Evolutionary conservation across 257 asterid species (phyloP).

Genomic region (Dorcoceras hygrometricum): DNA sequence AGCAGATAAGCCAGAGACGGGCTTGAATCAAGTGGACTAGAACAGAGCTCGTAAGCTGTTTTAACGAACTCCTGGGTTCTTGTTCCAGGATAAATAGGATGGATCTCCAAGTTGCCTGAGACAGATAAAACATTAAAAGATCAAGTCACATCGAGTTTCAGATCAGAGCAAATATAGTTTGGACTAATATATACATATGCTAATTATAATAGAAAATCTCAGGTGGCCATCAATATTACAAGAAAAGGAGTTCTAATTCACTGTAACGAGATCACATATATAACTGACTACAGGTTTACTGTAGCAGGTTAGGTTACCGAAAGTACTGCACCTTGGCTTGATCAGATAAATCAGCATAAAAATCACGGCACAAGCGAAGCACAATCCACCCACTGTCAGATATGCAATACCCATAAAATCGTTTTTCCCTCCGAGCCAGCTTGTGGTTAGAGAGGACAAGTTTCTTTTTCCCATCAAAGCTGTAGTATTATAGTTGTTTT

Average conservation of each 20-base stretch:
- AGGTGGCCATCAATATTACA: neutral
- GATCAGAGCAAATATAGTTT: neutral
- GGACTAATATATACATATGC: too few relatives aligned
- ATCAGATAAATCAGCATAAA: slow-evolving; percentile 29
- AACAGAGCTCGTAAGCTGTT: neutral
- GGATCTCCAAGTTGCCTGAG: slow-evolving; percentile 47
- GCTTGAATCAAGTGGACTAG: neutral
- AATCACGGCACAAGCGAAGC: slow-evolving; percentile 31
- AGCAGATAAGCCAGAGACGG: neutral
- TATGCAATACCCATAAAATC: slow-evolving; percentile 41
- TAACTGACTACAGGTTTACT: neutral
- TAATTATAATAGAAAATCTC: neutral
- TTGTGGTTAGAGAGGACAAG: slow-evolving; percentile 41
- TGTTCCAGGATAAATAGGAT: slow-evolving; percentile 41
- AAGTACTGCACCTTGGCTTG: slow-evolving; percentile 30
- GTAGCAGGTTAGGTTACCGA: neutral
- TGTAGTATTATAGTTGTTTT: slow-evolving; percentile 39
- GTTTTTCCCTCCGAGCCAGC: slow-evolving; percentile 43
- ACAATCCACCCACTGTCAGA: slow-evolving; percentile 38
- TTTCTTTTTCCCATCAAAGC: slow-evolving; percentile 40
- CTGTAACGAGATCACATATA: neutral
- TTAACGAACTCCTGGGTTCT: slow-evolving; percentile 38
- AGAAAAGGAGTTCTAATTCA: neutral
- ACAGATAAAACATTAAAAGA: neutral
- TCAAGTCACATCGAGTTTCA: neutral